These are phyloP conservation scores for Prunus mira DNA, from an alignment of 306 rosid species.

Conservation along the genomic window DNA sequence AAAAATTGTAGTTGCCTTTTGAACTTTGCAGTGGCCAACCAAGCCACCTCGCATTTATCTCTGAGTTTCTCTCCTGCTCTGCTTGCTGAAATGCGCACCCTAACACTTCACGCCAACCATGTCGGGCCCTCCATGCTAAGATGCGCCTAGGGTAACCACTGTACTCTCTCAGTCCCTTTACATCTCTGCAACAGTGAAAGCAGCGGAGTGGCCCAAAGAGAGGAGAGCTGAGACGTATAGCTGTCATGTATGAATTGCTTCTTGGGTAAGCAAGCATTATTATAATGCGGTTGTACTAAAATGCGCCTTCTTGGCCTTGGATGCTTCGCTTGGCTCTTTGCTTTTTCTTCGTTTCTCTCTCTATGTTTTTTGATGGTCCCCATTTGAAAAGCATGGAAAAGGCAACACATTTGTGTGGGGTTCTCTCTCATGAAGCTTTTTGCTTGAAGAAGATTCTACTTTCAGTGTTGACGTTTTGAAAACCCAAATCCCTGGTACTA, in stretches of 20 bases:
- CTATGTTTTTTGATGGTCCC: not conserved
- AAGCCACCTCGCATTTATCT: not conserved
- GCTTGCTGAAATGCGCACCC: not conserved
- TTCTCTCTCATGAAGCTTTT: constrained; percentile 20
- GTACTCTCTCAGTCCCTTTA: not conserved
- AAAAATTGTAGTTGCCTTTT: not conserved
- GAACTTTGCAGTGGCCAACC: not conserved
- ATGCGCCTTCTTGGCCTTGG: constrained; percentile 39
- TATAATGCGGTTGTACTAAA: constrained; percentile 13
- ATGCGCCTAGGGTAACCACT: not conserved
- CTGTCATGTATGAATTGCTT: not conserved
- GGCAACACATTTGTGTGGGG: not conserved
- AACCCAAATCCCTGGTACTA: constrained; percentile 2
- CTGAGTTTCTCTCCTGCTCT: not conserved
- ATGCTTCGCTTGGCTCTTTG: constrained; percentile 32
- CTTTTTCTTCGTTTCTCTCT: constrained; percentile 11
- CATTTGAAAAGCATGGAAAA: constrained; percentile 26
- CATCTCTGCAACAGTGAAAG: not conserved
- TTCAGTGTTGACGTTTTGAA: constrained; percentile 29
- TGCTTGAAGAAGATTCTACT: constrained; percentile 23
- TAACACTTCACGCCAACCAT: not conserved
- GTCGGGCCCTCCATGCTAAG: not conserved
- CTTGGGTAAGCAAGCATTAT: not conserved
- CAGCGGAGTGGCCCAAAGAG: not conserved
- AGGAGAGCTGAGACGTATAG: no score